Conservation (phyloP, 2,329 filamentous ascomycete species). For the Epichloe bromicola region DNA sequence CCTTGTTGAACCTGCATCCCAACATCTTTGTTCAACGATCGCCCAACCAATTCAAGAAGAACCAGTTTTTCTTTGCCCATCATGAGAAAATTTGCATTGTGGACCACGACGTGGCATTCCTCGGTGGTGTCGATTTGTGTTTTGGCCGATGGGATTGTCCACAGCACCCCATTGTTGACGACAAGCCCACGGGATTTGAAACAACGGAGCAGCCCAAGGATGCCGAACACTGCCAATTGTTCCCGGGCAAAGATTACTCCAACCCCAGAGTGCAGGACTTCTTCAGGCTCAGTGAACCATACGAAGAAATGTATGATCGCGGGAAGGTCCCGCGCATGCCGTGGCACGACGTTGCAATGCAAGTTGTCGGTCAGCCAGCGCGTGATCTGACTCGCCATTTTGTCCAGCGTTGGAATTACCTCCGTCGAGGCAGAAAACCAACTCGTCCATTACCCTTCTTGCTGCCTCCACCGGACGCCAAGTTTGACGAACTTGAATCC, state of each 20-base stretch:
- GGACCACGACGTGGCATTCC: slow-evolving; percentile 89
- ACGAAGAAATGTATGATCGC: slow-evolving; percentile 97
- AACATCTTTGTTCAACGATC: slow-evolving; percentile 95
- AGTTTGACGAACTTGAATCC: slow-evolving; percentile 69
- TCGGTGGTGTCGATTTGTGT: slow-evolving; percentile 90
- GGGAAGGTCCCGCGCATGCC: slow-evolving; percentile 85
- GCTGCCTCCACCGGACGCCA: slow-evolving; percentile 85
- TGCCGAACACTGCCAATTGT: slow-evolving; percentile 87
- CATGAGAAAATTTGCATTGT: slow-evolving; percentile 98
- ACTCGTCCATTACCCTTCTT: slow-evolving; percentile 89
- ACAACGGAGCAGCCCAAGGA: slow-evolving; percentile 62
- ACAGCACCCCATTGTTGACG: slow-evolving; percentile 79
- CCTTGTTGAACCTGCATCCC: slow-evolving; percentile 82
- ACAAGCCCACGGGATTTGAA: slow-evolving; percentile 93
- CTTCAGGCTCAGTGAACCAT: slow-evolving; percentile 81
- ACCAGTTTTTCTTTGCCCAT: slow-evolving; percentile 98
- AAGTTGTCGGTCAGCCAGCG: slow-evolving; percentile 90
- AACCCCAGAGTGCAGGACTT: slow-evolving; percentile 95
- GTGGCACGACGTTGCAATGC: slow-evolving; percentile 98
- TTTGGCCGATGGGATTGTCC: slow-evolving; percentile 97
- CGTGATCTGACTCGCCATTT: slow-evolving; percentile 91
- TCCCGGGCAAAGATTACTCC: slow-evolving; percentile 96
- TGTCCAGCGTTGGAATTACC: slow-evolving; percentile 95
- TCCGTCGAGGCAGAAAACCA: slow-evolving; percentile 82
- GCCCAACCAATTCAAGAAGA: slow-evolving; percentile 95